These are phyloP conservation scores for Elaeis guineensis DNA, from an alignment of 176 grass and related monocot genomes.

Conservation along the genomic window DNA sequence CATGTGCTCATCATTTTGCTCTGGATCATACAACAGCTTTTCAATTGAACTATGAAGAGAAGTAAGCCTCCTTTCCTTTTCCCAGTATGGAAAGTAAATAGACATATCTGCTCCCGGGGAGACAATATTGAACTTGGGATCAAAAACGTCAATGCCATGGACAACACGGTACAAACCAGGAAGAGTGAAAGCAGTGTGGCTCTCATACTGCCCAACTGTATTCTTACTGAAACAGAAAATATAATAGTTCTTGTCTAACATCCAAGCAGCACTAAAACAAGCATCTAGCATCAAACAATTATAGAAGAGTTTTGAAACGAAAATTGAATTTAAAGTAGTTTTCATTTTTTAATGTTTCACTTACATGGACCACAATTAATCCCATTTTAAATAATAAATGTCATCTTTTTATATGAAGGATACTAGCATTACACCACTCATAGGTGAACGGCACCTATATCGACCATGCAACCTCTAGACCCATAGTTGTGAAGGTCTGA, in stretches of 20 bases:
- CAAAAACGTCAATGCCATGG: conserved; percentile 97
- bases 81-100: conserved; percentile 80
- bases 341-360: too few species aligned
- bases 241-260: conserved; percentile 5
- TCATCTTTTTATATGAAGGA: too few species aligned
- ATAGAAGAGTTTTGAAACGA: too few species aligned
- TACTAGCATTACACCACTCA: too few species aligned
- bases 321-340: too few species aligned
- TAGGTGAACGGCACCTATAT: too few species aligned
- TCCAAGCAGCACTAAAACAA: too few species aligned
- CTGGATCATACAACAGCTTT: conserved; percentile 60
- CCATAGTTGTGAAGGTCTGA: too few species aligned
- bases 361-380: too few species aligned
- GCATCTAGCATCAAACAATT: too few species aligned
- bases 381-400: too few species aligned
- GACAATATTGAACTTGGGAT: conserved; percentile 96
- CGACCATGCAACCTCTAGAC: too few species aligned
- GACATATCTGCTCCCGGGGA: conserved; percentile 89
- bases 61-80: conserved; percentile 67
- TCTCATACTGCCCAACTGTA: conserved; percentile 94
- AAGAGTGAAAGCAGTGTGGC: conserved; percentile 80
- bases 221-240: conserved; percentile 58
- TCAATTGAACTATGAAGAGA: conserved; percentile 80
- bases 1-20: conserved; percentile 83
- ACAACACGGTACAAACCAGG: conserved; percentile 78